Evolutionary conservation across 495 filamentous ascomycete genomes (phyloP).

Genomic region (Xylaria intraflava): DNA sequence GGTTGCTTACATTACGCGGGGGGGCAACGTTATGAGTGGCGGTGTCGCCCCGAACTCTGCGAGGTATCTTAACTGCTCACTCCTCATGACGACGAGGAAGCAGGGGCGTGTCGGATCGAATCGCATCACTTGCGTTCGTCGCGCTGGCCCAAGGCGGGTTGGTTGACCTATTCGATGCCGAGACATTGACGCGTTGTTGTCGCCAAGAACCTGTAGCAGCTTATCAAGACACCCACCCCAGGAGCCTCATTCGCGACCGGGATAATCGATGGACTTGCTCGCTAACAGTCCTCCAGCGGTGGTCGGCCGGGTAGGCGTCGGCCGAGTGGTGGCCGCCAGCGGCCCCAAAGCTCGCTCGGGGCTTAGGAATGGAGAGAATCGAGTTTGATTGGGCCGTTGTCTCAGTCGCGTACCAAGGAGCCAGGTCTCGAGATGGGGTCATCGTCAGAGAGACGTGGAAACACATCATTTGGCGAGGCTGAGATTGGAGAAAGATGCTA

Average conservation of each 20-base stretch:
- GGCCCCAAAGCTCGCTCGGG: not conserved
- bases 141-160: not conserved
- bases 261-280: not conserved
- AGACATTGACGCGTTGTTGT: not conserved
- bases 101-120: not conserved
- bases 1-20: too few species aligned
- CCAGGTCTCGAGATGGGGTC: not conserved
- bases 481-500: not conserved
- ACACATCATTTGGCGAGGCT: constrained; percentile 12
- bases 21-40: too few species aligned
- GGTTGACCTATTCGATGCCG: not conserved
- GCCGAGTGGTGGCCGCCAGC: not conserved
- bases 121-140: not conserved
- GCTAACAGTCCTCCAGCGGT: not conserved
- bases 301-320: not conserved
- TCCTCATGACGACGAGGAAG: too few species aligned
- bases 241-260: not conserved
- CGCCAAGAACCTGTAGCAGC: not conserved
- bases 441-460: constrained; percentile 21
- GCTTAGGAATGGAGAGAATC: not conserved
- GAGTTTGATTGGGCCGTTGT: not conserved
- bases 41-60: too few species aligned
- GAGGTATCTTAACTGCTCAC: too few species aligned
- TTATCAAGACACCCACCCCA: constrained; percentile 1
- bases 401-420: not conserved